phyloP scores from a whole-genome alignment of 116 monocot genomes.

The Cymodocea nodosa region DNA sequence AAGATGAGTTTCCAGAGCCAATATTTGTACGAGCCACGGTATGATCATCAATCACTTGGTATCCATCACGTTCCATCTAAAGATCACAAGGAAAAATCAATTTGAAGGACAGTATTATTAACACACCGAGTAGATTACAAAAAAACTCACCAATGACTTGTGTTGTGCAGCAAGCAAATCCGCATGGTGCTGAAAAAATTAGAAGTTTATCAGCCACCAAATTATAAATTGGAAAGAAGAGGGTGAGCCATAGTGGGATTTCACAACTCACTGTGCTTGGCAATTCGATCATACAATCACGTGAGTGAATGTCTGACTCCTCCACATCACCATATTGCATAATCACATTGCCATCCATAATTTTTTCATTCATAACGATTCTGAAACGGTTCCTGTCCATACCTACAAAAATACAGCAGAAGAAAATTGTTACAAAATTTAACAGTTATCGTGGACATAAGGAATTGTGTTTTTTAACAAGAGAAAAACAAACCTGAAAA shows the following conservation, averaged over 20 bases:
- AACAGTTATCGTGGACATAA: background rate
- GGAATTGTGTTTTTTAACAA: conserved; percentile 6
- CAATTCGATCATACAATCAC: conserved; percentile 36
- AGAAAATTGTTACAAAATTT: background rate
- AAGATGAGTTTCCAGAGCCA: conserved; percentile 15
- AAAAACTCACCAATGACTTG: conserved; percentile 39
- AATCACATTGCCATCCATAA: conserved; percentile 55
- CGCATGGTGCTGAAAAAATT: conserved; percentile 50
- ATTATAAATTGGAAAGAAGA: background rate
- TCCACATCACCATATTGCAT: conserved; percentile 63
- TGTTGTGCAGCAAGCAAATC: conserved; percentile 81
- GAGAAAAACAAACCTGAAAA: conserved; percentile 42
- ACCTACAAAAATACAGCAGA: background rate
- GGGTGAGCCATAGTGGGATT: background rate
- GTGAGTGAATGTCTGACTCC: conserved; percentile 28
- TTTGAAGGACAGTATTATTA: background rate
- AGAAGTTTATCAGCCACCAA: background rate
- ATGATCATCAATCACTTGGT: conserved; percentile 53
- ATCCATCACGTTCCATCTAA: conserved; percentile 72
- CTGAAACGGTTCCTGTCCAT: conserved; percentile 4
- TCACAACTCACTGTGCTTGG: conserved; percentile 55
- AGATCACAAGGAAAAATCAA: conserved; percentile 6
- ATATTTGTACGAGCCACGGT: background rate
- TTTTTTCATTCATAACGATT: conserved; percentile 47
- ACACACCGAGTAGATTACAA: background rate